phyloP scores from a whole-genome alignment of 805 yeast species.

The Lipomyces lipofer region DNA sequence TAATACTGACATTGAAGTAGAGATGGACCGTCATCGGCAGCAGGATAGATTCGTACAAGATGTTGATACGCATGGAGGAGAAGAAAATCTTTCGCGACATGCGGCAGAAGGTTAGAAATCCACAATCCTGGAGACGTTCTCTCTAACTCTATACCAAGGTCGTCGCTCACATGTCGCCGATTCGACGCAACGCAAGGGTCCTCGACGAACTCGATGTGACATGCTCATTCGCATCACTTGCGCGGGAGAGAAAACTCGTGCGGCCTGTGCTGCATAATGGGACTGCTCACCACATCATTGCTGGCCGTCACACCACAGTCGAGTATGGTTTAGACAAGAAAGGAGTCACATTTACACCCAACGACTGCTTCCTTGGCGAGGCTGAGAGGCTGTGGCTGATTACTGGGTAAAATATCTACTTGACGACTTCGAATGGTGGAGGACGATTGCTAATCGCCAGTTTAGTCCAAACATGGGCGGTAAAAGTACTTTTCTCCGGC shows the following conservation, averaged over 20 bases:
- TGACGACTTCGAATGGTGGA: background rate
- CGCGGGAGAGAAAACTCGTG: conserved; percentile 64
- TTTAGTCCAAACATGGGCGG: conserved; percentile 62
- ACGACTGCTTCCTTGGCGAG: conserved; percentile 42
- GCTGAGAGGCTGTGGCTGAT: conserved; percentile 29
- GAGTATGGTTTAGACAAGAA: conserved; percentile 63
- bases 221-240: conserved; percentile 68
- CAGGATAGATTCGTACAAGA: conserved; percentile 47
- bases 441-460: no score
- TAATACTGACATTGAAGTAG: background rate
- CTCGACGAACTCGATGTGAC: conserved; percentile 72
- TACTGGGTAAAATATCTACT: conserved; percentile 19
- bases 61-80: conserved; percentile 50
- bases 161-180: conserved; percentile 12
- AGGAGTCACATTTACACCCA: conserved; percentile 52
- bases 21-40: conserved; percentile 55
- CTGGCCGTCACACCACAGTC: conserved; percentile 85
- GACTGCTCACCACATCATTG: conserved; percentile 41
- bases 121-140: background rate
- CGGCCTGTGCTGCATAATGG: conserved; percentile 63
- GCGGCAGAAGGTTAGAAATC: conserved; percentile 10
- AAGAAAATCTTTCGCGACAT: conserved; percentile 20
- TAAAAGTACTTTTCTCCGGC: conserved; percentile 72
- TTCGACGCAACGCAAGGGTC: conserved; percentile 53
- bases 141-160: background rate